These are phyloP conservation scores for Erigeron philadelphicus DNA, from an alignment of 140 eudicot species.

Conservation along the genomic window DNA sequence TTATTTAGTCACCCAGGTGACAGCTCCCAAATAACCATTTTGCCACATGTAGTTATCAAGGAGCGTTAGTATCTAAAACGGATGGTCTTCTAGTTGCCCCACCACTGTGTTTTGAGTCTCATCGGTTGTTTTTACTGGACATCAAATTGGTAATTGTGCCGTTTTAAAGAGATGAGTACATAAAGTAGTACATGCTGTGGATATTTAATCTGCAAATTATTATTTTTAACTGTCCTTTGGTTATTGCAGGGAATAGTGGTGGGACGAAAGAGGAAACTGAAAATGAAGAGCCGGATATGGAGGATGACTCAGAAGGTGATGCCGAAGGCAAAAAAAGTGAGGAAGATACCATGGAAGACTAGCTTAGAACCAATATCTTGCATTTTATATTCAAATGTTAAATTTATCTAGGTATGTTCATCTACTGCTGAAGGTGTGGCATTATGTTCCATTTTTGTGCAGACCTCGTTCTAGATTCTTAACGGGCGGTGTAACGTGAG, in stretches of 20 bases:
- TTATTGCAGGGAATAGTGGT: slow-evolving; percentile 34
- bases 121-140: neutral
- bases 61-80: too few species aligned
- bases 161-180: neutral
- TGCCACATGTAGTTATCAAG: neutral
- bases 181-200: neutral
- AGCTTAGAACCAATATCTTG: neutral
- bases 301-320: slow-evolving; percentile 31
- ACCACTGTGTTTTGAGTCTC: neutral
- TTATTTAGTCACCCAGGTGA: neutral
- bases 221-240: neutral
- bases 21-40: neutral
- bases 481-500: too few species aligned
- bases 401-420: slow-evolving; percentile 1
- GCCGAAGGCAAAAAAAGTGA: slow-evolving; percentile 27
- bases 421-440: neutral
- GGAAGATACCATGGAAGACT: slow-evolving; percentile 38
- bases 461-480: neutral
- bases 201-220: neutral
- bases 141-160: too few species aligned
- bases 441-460: neutral
- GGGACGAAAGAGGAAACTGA: slow-evolving; percentile 28
- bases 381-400: neutral
- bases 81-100: too few species aligned
- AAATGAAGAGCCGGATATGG: slow-evolving; percentile 28